Evolutionary conservation across 768 basidiomycete genomes (phyloP), one percentile per base, ranked within the genome.

Genomic region (Suillus subaureus): DNA sequence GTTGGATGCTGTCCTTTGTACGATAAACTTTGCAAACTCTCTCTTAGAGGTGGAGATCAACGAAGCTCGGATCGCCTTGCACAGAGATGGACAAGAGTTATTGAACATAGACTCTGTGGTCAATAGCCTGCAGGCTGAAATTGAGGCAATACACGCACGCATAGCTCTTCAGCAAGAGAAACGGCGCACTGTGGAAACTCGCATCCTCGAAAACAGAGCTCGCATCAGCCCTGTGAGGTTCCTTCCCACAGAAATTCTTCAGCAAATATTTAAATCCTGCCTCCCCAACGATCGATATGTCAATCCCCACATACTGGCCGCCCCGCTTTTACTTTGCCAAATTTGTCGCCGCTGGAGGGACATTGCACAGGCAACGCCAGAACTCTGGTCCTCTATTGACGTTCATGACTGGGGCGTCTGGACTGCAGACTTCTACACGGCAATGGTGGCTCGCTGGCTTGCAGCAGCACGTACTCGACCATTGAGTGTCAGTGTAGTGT

Each of bases 321-420:
- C 77, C 35, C 79, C 79, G 4, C 63, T 79, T 9, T 63, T 79
- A 45, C 74, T 79, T 45, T 71, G 75, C 1, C 78, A 71, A 23
- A 69, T 78, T 35, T 78, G 77, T 65, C 76, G 70, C 21, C 69
- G 76, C 31, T 78, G 77, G 77, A 68, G 77, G 51, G 56, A 37
- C 7, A 68, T 79, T 63, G 70, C 63, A 26, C 69, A 72, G 18
- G 65, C 69, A 6, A 73, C 79, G 2, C 74, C 79, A 4, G 74
- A 77, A 62, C 63, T 78, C 1, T 78, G 77, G 77, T 68, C 75
- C 12, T 73, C 70, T 56, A 66, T 78, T 23, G 61, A 71, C 13
- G 61, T 78, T 8, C 43, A 62, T 11, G 77, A 78, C 54, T 67
- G 65, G n/a, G 77, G 75, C 23, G 62, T 67, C n/a, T 75, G 74